Base-by-base conservation (phyloP, 805 yeast genomes). In the Kuraishia piskuri region DNA sequence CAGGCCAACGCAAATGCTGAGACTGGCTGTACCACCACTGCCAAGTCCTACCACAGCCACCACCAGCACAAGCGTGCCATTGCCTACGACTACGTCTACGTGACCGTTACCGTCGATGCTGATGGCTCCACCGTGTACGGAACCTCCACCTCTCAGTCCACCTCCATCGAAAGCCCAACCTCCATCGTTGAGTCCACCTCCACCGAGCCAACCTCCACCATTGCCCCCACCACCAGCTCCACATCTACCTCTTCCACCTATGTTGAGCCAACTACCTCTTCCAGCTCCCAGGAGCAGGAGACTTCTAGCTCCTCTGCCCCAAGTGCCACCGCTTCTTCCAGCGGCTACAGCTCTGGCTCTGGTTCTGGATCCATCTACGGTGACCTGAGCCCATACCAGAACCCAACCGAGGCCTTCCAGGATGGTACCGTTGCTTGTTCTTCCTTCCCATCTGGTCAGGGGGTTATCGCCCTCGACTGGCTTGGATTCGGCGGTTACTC, bases 401-500 rank as follows among this genome's bases (percentile, higher is more conserved):
- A 68, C 61, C 94, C 96, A 63, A 58, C 76, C 54, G 72, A 68
- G 48, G 70, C 72, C 51, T 92, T 94, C 71, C 70, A 74, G 64
- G 96, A 90, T 66, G 96, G 96, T 67, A 75, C 70, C 46, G 65
- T 82, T 63, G 69, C 76, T 56, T 90, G 96, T 76, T 68, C 76
- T 55, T 68, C 73, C 53, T 86, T 90, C 79, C 95, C 92, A 67
- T 66, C 80, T 51, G 95, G 94, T 57, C 79, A 87, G 64, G 96
- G 96, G 77, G 96, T 90, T 56, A 74, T 90, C 63, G 70, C 88
- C 26, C 73, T 88, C 49, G 85, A 84, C 73, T 77, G 77, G 77
- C 76, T 84, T 50, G 88, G 85, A 45, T 80, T 82, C 59, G 96
- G 94, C 59, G 96, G 96, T 62, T 86, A 82, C 82, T 78, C 95